Evolutionary conservation across 2,329 filamentous ascomycete species (phyloP), one percentile per base, ranked within the genome.

Genomic region (Colletotrichum agaves): DNA sequence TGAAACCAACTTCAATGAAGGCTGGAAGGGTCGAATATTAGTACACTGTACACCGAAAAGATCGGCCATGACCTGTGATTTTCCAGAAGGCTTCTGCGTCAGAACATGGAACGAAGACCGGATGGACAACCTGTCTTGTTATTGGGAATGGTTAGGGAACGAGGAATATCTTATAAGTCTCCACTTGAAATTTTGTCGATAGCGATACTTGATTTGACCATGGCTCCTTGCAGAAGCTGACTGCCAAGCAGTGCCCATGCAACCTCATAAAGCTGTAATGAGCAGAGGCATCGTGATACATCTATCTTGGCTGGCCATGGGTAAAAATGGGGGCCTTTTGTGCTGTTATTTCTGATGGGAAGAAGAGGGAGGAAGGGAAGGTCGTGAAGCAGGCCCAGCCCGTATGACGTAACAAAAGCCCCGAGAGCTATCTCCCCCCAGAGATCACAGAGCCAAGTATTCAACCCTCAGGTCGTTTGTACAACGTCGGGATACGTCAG

Each of bases 21-120:
- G 8, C 44, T 21, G 21, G 23, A 27, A 4, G 21, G 23, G 21
- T 8, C 4, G 3, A n/a, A 27, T 5, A 17, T 19, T 15, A 27
- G 19, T 3, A 5, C 13, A n/a, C 19, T 33, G 12, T 21, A 21
- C 21, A n/a, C 47, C 19, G 7, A 50, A 2, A 31, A 33, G 23
- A 47, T 35, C 41, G 21, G 43, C 46, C 23, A 12, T 4, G 27
- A 58, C 13, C 15, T 10, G 15, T 23, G 56, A 5, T 35, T 17
- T 59, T 59, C 56, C 41, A 59, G 56, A 59, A 59, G 21, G n/a
- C 11, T 41, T 57, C 53, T 57, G 21, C 21, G 37, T 43, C 15
- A n/a, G 4, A 10, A 41, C n/a, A 31, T 6, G 27, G 53, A 15
- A 19, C 37, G 23, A 17, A n/a, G 35, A 13, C 15, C 23, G 23